Evolutionary conservation across 352 stramenopile genomes (phyloP).

Genomic region (Globisporangium megalacanthum): DNA sequence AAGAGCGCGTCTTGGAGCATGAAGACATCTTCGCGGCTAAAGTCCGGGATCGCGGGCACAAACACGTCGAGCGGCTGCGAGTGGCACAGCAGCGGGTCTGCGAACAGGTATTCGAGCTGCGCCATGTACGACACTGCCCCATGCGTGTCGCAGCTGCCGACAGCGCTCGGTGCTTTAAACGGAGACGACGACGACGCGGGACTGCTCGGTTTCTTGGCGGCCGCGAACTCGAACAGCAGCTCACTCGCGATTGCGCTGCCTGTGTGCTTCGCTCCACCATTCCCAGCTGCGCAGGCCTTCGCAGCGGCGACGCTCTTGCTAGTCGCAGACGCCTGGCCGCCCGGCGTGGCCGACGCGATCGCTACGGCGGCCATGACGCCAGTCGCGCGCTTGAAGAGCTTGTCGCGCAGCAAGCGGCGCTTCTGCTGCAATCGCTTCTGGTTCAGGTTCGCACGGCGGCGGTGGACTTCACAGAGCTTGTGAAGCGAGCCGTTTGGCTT

Average conservation of each 20-base stretch:
- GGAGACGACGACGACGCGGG: background rate
- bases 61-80: background rate
- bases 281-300: background rate
- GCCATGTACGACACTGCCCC: background rate
- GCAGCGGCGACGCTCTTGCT: background rate
- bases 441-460: slow-evolving; percentile 36
- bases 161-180: background rate
- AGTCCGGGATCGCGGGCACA: background rate
- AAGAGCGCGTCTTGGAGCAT: slow-evolving; percentile 11
- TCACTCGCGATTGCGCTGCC: background rate
- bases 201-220: background rate
- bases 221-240: background rate
- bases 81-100: slow-evolving; percentile 7
- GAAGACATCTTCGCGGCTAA: slow-evolving; percentile 5
- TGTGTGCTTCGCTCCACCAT: background rate
- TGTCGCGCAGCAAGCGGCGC: slow-evolving; percentile 11
- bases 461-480: slow-evolving; percentile 70
- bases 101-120: slow-evolving; percentile 10
- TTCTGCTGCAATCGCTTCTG: slow-evolving; percentile 15
- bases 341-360: background rate
- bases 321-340: background rate
- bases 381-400: slow-evolving; percentile 12
- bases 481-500: slow-evolving; percentile 71
- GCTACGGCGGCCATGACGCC: background rate
- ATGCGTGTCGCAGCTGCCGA: background rate